phyloP scores from a whole-genome alignment of 257 asterid species.

The Nicotiana tabacum region DNA sequence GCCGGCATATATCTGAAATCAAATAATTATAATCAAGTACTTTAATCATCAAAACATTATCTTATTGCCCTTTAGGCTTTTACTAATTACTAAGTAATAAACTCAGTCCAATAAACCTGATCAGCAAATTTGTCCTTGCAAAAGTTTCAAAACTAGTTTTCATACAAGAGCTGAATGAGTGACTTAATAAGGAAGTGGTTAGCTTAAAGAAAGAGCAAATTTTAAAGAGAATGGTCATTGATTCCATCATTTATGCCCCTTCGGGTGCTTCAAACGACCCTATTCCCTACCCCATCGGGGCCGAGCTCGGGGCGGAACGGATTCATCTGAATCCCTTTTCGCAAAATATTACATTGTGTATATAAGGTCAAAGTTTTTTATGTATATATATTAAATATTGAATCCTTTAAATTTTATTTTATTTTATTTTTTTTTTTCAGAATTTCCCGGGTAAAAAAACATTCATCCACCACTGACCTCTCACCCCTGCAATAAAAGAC shows the following conservation, averaged over 20 bases:
- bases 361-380: no score
- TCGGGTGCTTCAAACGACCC: background rate
- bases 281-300: background rate
- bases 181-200: background rate
- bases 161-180: background rate
- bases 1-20: background rate
- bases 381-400: no score
- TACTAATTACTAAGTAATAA: background rate
- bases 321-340: no score
- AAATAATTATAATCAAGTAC: background rate
- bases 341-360: no score
- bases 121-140: background rate
- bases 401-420: no score
- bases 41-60: background rate
- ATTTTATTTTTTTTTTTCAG: no score
- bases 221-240: background rate
- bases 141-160: background rate
- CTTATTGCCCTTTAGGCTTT: background rate
- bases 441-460: no score
- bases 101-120: background rate
- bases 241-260: background rate
- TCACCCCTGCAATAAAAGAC: no score
- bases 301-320: no score
- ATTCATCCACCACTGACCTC: no score
- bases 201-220: no score